Evolutionary conservation across 345 rosid genomes (phyloP).

Genomic region (Rhodamnia argentea): DNA sequence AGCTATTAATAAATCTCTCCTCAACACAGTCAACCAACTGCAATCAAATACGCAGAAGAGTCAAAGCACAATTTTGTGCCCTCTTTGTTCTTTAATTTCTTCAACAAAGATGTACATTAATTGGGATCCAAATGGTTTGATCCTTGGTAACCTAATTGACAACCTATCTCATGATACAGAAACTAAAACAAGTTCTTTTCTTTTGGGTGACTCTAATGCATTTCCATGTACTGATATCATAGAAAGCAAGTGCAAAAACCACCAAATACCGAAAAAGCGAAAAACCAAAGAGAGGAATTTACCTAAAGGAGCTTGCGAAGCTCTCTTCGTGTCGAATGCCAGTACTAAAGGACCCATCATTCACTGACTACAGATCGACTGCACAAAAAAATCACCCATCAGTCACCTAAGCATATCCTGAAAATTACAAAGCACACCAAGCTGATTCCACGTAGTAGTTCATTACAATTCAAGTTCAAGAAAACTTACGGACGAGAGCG

Average conservation of each 20-base stretch:
- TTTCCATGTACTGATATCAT: neutral
- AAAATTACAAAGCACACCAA: neutral
- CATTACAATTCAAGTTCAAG: neutral
- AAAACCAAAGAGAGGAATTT: neutral
- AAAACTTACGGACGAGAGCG: neutral
- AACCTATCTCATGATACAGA: neutral
- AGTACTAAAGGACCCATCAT: slow-evolving; percentile 23
- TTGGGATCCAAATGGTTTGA: neutral
- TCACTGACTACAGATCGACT: neutral
- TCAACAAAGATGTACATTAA: neutral
- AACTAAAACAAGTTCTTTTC: neutral
- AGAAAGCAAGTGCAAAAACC: neutral
- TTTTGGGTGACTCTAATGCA: neutral
- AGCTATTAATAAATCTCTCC: neutral
- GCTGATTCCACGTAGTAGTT: neutral
- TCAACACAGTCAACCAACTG: neutral
- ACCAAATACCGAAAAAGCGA: neutral
- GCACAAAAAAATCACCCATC: neutral
- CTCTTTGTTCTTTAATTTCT: neutral
- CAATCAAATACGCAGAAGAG: neutral
- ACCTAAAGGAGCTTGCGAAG: slow-evolving; percentile 16
- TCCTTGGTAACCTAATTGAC: neutral
- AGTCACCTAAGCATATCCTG: neutral
- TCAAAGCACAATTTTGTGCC: neutral
- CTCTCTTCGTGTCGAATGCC: slow-evolving; percentile 15